Evolutionary conservation across 2,329 filamentous ascomycete species (phyloP), one percentile per base, ranked within the genome.

Genomic region (Hymenoscyphus repandus): DNA sequence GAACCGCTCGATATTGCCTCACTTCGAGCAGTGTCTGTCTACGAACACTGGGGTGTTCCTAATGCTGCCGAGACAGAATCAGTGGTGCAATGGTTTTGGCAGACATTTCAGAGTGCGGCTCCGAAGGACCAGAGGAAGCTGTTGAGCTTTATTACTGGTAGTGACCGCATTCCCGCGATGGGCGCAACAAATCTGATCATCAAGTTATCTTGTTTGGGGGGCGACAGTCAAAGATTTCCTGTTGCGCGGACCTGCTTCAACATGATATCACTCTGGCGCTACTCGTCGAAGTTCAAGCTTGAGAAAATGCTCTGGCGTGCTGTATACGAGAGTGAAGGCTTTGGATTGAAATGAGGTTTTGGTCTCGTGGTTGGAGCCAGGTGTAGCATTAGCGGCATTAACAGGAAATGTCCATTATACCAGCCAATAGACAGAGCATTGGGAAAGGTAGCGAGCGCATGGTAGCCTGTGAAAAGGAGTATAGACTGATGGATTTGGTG

Each of bases 171-270:
- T 49, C 91, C 91, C 0, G 90, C 91, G 5, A 90, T 89, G 72
- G 91, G 91, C 1, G 83, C 90, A 3, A 84, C 88, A 6, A 90
- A 85, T 57, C 73, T 96, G 47, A 78, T 84, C 6, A 88, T 96
- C 56, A 83, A 85, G 57, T 73, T 96, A 47, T 78, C 80, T 12
- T 91, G 86, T 63, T 75, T 91, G 0, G 90, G 89, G 0, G 80
- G 87, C 38, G 88, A 95, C 62, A 75, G 76, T 52, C 76, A 80
- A 34, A 77, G 90, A 55, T 95, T 86, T 65, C 91, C 91, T 1
- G 86, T 89, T 17, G 91, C 91, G 15, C 79, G 90, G 62, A 96
- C 91, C 6, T 96, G 91, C 68, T 96, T 96, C 71, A 96, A 96
- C 66, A 82, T 85, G 67, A 64, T 96, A 56, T 83, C 85, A 4